These are phyloP conservation scores for Euphrasia confusa DNA, from an alignment of 257 asterid genomes.

Conservation along the genomic window DNA sequence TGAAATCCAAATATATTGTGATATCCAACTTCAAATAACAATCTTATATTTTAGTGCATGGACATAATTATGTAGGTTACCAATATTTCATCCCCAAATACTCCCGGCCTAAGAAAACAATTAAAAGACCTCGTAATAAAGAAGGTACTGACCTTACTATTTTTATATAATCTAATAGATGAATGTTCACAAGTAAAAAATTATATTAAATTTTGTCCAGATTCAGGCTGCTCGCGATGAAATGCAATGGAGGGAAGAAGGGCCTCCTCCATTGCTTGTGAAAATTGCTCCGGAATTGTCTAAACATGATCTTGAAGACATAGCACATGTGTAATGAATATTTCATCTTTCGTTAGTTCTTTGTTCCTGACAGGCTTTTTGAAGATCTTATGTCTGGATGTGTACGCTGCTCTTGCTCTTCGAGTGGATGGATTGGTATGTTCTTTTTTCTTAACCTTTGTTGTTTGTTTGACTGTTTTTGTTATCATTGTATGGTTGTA, in stretches of 20 bases:
- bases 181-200: neutral
- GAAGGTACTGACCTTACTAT: constrained; percentile 46
- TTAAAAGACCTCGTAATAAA: constrained; percentile 95
- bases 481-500: too few species aligned
- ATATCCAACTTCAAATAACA: too few species aligned
- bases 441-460: constrained; percentile 17
- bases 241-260: constrained; percentile 99
- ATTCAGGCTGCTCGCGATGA: constrained; percentile 98
- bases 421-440: constrained; percentile 94
- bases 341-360: neutral
- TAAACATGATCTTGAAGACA: constrained; percentile 91
- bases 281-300: constrained; percentile 99
- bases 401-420: constrained; percentile 93
- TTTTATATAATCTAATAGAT: neutral
- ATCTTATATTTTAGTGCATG: too few species aligned
- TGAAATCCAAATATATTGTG: too few species aligned
- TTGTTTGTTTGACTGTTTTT: neutral
- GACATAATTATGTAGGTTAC: constrained; percentile 71
- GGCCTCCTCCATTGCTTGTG: constrained; percentile 94
- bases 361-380: constrained; percentile 1
- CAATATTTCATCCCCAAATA: constrained; percentile 91
- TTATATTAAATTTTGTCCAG: constrained; percentile 32
- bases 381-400: constrained; percentile 26
- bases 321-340: constrained; percentile 67
- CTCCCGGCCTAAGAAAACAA: constrained; percentile 95